These are phyloP conservation scores for Triticum timopheevii DNA, from an alignment of 176 grass and related monocot species.

Conservation along the genomic window DNA sequence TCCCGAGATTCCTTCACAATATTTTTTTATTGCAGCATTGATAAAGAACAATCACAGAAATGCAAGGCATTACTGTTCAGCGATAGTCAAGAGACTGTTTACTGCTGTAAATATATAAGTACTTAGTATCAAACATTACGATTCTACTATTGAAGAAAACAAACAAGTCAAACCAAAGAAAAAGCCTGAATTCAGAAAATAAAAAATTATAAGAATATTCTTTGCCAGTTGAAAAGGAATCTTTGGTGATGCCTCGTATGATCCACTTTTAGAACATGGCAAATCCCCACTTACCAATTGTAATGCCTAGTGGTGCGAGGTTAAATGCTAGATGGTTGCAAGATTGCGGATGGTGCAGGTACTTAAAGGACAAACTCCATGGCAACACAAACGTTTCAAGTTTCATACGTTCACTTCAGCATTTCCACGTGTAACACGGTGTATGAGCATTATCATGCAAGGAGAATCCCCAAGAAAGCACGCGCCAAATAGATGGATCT, in stretches of 20 bases:
- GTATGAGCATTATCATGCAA: background rate
- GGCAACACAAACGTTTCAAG: background rate
- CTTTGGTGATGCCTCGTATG: background rate
- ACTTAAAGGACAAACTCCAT: background rate
- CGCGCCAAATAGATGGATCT: background rate
- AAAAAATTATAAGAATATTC: background rate
- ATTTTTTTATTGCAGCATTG: background rate
- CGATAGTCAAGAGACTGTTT: background rate
- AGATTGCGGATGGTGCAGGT: background rate
- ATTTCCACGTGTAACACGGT: background rate
- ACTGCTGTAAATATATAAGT: too few species aligned
- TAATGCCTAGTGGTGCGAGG: background rate
- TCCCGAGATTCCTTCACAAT: background rate
- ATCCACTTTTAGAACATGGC: background rate
- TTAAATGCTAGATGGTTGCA: background rate
- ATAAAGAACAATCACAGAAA: background rate
- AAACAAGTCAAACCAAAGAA: background rate
- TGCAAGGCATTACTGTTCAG: background rate
- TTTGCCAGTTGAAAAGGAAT: background rate
- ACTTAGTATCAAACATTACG: background rate
- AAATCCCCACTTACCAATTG: background rate
- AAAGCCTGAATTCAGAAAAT: background rate
- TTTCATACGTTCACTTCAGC: background rate
- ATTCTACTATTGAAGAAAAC: background rate
- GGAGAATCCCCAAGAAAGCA: background rate